Evolutionary conservation across 129 eudicot genomes (phyloP).

Genomic region (Saussurea involucrata): DNA sequence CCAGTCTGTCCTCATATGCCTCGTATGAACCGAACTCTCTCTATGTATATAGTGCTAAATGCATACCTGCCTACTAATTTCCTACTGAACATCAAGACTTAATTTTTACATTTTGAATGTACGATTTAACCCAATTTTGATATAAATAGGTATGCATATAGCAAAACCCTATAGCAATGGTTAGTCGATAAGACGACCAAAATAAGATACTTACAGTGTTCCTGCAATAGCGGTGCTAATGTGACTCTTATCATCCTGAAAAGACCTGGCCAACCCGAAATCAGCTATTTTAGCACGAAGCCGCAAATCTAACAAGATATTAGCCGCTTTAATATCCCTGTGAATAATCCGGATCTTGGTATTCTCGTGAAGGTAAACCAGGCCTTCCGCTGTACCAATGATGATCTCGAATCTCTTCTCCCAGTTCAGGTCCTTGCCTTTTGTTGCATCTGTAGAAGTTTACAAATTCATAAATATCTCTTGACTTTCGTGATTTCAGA

Average conservation of each 20-base stretch:
- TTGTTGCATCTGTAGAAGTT: constrained; percentile 43
- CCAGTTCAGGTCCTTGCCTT: constrained; percentile 71
- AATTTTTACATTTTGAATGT: too few species aligned
- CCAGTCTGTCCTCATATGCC: too few species aligned
- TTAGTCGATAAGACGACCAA: background rate
- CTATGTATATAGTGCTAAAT: too few species aligned
- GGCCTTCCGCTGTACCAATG: constrained; percentile 71
- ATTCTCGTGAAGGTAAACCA: constrained; percentile 92
- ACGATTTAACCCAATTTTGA: too few species aligned
- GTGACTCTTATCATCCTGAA: constrained; percentile 87
- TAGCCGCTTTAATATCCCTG: constrained; percentile 80
- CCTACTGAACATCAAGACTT: too few species aligned
- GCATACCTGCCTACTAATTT: too few species aligned
- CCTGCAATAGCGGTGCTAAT: constrained; percentile 90
- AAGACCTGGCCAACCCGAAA: constrained; percentile 92
- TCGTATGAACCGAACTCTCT: too few species aligned
- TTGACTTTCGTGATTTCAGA: constrained; percentile 1
- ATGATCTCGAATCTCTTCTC: constrained; percentile 66
- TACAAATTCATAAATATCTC: background rate
- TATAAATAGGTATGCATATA: too few species aligned
- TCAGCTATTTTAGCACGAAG: constrained; percentile 86
- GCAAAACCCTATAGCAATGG: background rate
- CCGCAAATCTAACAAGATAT: constrained; percentile 70
- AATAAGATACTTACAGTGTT: constrained; percentile 54
- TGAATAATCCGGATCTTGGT: constrained; percentile 60